These are phyloP conservation scores for Annulohypoxylon truncatum DNA, from an alignment of 2,329 filamentous ascomycete genomes.

Conservation along the genomic window DNA sequence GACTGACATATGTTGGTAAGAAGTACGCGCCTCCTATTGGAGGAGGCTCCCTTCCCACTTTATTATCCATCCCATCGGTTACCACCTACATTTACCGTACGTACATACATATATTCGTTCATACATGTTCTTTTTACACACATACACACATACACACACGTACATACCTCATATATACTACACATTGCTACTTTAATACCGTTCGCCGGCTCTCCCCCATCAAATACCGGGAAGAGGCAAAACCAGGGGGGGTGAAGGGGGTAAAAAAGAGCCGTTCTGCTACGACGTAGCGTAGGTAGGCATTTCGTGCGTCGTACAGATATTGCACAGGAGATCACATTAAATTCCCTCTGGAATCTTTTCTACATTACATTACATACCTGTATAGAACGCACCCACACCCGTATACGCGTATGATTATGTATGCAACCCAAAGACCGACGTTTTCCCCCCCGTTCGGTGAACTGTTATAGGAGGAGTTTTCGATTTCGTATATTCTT, in stretches of 20 bases:
- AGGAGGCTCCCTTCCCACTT: constrained; percentile 22
- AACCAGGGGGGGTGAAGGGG: neutral
- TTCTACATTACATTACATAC: neutral
- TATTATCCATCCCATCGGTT: constrained; percentile 42
- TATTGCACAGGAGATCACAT: neutral
- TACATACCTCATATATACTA: constrained; percentile 6
- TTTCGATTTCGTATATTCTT: constrained; percentile 9
- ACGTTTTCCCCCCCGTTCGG: constrained; percentile 11
- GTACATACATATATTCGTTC: neutral
- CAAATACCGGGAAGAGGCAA: constrained; percentile 2
- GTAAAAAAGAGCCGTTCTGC: constrained; percentile 11
- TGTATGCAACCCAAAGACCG: constrained; percentile 30
- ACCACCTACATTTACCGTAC: constrained; percentile 29
- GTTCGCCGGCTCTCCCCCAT: neutral
- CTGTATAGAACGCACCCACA: constrained; percentile 2
- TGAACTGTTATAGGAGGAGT: constrained; percentile 17
- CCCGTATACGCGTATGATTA: constrained; percentile 16
- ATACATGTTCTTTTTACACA: too few relatives aligned
- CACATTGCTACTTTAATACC: neutral
- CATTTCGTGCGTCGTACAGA: constrained; percentile 26
- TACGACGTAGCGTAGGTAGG: neutral
- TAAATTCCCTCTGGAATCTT: neutral
- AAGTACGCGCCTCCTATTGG: constrained; percentile 12
- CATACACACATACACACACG: neutral
- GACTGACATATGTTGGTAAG: constrained; percentile 5